Conservation (phyloP, 2,329 filamentous ascomycete genomes). For the Orbilia quercus region DNA sequence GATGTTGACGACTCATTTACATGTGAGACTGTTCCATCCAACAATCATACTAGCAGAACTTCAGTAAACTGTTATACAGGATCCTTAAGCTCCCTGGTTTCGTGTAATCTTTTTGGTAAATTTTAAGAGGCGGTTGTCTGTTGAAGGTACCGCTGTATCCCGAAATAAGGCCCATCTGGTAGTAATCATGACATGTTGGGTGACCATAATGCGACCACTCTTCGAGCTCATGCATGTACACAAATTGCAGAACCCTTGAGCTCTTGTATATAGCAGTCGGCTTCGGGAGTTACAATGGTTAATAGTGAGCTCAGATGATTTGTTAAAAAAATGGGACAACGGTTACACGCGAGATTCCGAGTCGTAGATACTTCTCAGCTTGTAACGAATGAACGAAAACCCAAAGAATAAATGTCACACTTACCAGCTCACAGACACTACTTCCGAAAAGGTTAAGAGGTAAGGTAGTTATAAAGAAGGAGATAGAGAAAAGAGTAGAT, state of each 20-base stretch:
- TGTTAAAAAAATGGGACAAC: no score
- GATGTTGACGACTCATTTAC: no score
- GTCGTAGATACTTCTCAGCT: not conserved
- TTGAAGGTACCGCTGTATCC: conserved; percentile 10
- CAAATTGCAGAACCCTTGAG: not conserved
- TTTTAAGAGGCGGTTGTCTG: not conserved
- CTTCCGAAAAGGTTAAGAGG: not conserved
- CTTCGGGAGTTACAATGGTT: conserved; percentile 4
- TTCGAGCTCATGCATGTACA: conserved; percentile 4
- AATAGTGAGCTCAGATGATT: not conserved
- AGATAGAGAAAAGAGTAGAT: conserved; percentile 1
- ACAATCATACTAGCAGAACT: no score
- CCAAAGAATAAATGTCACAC: not conserved
- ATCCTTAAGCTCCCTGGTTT: no score
- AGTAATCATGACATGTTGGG: no score
- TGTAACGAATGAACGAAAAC: not conserved
- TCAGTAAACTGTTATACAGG: no score
- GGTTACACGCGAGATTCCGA: not conserved
- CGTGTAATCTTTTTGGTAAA: not conserved
- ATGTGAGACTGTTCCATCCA: no score
- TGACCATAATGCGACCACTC: not conserved
- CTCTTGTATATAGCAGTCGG: not conserved
- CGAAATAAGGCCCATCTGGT: no score
- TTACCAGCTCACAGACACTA: conserved; percentile 13
- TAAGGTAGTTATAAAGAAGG: no score